Percentiles rank a stretch among this genome's conserved stretches.
These are phyloP conservation scores for Lepiota subincarnata DNA, from an alignment of 768 basidiomycete genomes.

Conservation along the genomic window DNA sequence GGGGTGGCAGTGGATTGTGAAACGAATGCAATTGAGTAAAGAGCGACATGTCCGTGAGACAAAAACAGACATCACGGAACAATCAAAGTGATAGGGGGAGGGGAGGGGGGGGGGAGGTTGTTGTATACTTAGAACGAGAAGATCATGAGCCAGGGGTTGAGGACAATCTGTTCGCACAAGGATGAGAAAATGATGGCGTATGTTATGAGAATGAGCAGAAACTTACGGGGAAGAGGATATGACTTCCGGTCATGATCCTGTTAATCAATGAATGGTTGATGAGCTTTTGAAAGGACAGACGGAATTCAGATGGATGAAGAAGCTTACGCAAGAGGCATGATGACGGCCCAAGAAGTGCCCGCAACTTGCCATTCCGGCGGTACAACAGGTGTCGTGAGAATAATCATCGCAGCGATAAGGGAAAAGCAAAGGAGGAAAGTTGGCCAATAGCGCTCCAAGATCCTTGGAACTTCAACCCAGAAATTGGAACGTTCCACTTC, in stretches of 20 bases:
- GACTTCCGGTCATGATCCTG: constrained; percentile 60
- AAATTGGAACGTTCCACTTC: constrained; percentile 88
- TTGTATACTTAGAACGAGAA: constrained; percentile 51
- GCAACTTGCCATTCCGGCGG: constrained; percentile 64
- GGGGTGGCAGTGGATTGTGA: constrained; percentile 16
- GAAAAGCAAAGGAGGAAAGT: constrained; percentile 53
- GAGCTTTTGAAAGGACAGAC: constrained; percentile 1
- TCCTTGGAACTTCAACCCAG: constrained; percentile 85
- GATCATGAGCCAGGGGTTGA: constrained; percentile 89
- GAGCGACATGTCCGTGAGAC: constrained; percentile 1
- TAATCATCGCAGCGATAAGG: constrained; percentile 47
- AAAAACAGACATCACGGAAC: neutral
- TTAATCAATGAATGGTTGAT: constrained; percentile 7
- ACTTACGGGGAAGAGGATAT: constrained; percentile 73
- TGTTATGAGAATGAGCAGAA: neutral
- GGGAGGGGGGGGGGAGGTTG: neutral
- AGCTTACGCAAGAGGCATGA: constrained; percentile 67
- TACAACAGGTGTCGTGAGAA: constrained; percentile 52
- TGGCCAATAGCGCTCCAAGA: constrained; percentile 74
- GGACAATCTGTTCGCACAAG: constrained; percentile 49
- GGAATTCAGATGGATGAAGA: neutral
- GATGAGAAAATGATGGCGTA: constrained; percentile 2
- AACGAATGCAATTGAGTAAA: constrained; percentile 14
- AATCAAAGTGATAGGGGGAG: neutral
- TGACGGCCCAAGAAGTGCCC: constrained; percentile 65